Conservation (phyloP, 2,329 filamentous ascomycete species). For the Gaeumannomyces tritici region DNA sequence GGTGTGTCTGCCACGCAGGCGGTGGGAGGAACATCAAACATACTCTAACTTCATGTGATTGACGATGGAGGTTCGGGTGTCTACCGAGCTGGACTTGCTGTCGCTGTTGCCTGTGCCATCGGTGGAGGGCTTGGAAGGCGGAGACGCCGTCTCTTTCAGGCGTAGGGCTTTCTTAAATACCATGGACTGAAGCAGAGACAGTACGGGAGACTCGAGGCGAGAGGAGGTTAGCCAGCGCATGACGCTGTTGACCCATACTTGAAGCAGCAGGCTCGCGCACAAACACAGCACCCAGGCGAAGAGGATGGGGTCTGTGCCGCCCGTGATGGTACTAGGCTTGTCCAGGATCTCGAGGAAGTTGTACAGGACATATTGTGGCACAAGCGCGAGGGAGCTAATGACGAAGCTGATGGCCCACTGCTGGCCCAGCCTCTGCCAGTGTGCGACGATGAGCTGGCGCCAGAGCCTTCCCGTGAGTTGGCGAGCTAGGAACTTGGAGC, state of each 20-base stretch:
- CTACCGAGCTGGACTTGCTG: slow-evolving; percentile 9
- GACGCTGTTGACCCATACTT: slow-evolving; percentile 19
- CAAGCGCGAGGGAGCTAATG: slow-evolving; percentile 18
- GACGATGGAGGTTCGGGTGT: slow-evolving; percentile 22
- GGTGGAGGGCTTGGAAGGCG: slow-evolving; percentile 5
- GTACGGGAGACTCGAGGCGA: slow-evolving; percentile 20
- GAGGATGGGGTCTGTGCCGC: slow-evolving; percentile 13
- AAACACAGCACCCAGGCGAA: slow-evolving; percentile 22
- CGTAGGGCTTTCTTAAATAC: slow-evolving; percentile 25
- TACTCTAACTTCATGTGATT: slow-evolving; percentile 26
- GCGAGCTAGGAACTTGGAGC: slow-evolving; percentile 12
- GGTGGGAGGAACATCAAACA: not conserved
- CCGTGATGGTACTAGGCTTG: slow-evolving; percentile 5
- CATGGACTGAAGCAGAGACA: slow-evolving; percentile 21
- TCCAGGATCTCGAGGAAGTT: slow-evolving; percentile 23
- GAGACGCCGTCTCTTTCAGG: slow-evolving; percentile 20
- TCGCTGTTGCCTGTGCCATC: slow-evolving; percentile 3
- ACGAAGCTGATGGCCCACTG: slow-evolving; percentile 22
- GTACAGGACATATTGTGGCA: slow-evolving; percentile 24
- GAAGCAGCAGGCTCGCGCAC: slow-evolving; percentile 18
- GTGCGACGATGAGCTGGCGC: slow-evolving; percentile 20
- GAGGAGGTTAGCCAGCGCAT: slow-evolving; percentile 23
- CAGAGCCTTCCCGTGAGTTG: slow-evolving; percentile 16
- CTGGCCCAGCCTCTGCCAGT: slow-evolving; percentile 15
- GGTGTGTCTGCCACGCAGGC: not conserved